Evolutionary conservation across 1,284 basidiomycete genomes (phyloP).

Genomic region (Salmacisia buchloeana): DNA sequence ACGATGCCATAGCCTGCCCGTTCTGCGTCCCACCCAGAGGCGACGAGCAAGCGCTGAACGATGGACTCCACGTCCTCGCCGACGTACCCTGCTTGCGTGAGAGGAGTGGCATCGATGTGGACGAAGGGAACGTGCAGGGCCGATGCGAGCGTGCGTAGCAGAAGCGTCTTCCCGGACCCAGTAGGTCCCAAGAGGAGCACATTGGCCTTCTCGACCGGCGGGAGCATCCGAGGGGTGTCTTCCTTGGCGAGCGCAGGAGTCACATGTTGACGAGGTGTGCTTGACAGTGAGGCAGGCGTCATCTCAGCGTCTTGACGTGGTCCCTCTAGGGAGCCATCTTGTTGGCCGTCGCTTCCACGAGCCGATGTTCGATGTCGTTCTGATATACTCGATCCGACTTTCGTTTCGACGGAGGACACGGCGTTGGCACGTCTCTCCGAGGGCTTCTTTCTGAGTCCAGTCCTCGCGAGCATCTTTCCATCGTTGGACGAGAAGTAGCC

Average conservation of each 20-base stretch:
- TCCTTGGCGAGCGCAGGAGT: no score
- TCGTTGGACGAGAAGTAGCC: background rate
- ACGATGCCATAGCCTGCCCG: constrained; percentile 59
- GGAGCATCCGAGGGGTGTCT: background rate
- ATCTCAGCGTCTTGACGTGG: no score
- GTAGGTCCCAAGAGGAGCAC: constrained; percentile 16
- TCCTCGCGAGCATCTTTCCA: background rate
- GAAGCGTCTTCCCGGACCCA: constrained; percentile 29
- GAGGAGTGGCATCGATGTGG: constrained; percentile 32
- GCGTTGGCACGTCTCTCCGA: no score
- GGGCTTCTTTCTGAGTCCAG: no score
- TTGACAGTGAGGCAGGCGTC: no score
- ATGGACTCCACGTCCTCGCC: constrained; percentile 38
- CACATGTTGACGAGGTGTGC: no score
- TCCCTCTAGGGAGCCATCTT: no score
- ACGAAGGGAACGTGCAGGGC: constrained; percentile 36
- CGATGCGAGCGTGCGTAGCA: constrained; percentile 27
- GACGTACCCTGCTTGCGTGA: constrained; percentile 38
- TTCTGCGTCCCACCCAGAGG: constrained; percentile 24
- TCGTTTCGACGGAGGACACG: no score
- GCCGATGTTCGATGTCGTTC: no score
- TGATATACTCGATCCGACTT: no score
- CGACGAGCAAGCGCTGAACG: constrained; percentile 25
- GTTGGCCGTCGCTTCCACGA: no score
- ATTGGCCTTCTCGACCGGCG: constrained; percentile 11